phyloP scores from a whole-genome alignment of 176 grass and related monocot genomes.

The Calamus simplicifolius region DNA sequence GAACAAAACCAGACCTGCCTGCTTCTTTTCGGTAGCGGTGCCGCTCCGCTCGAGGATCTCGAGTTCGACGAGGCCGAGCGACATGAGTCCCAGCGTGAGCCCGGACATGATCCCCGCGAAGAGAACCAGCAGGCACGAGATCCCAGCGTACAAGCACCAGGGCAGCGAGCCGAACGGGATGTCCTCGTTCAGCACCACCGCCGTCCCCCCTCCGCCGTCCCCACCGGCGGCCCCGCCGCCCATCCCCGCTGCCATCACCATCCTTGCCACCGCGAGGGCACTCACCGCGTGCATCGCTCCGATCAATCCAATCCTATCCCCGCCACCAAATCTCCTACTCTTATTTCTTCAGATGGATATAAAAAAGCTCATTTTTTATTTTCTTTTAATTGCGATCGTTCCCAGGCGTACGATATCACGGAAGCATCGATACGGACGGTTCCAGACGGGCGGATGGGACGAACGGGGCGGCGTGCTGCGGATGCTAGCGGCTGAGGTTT shows the following conservation, averaged over 20 bases:
- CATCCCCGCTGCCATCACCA: conserved; percentile 28
- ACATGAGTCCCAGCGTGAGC: conserved; percentile 95
- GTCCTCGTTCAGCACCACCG: conserved; percentile 45
- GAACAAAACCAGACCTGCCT: conserved; percentile 43
- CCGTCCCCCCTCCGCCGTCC: conserved; percentile 9
- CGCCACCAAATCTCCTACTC: no score
- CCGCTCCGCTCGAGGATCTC: conserved; percentile 99
- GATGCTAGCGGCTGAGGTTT: no score
- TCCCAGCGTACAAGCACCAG: conserved; percentile 76
- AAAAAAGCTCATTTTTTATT: no score
- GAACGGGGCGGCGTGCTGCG: no score
- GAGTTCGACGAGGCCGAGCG: conserved; percentile 95
- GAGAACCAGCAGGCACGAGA: conserved; percentile 79
- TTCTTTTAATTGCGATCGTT: no score
- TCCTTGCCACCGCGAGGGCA: conserved; percentile 32
- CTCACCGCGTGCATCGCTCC: conserved; percentile 20
- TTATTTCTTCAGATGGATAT: no score
- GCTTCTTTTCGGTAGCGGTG: conserved; percentile 72
- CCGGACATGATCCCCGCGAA: conserved; percentile 99
- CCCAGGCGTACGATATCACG: no score
- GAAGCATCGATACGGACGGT: no score
- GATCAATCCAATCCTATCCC: no score
- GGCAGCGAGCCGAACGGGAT: conserved; percentile 57
- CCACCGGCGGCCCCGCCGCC: conserved; percentile 22
- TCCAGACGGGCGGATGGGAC: no score